Evolutionary conservation across 257 asterid genomes (phyloP).

Genomic region (Solanum rostratum): DNA sequence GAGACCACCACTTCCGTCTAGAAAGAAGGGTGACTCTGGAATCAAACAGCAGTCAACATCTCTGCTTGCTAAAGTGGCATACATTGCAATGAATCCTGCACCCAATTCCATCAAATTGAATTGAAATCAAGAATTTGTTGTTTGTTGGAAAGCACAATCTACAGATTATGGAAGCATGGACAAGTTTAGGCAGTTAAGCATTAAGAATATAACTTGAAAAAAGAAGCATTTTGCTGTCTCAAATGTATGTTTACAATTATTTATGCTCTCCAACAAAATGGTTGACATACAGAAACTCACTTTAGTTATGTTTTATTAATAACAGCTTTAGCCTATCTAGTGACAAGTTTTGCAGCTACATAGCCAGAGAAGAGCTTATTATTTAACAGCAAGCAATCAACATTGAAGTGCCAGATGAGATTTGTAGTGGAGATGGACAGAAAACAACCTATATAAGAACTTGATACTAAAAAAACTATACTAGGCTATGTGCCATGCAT

Average conservation of each 20-base stretch:
- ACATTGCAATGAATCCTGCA: conserved; percentile 90
- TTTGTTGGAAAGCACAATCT: not conserved
- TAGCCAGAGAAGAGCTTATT: not conserved
- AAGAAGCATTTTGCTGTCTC: not conserved
- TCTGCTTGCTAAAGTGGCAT: conserved; percentile 94
- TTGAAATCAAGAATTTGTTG: not conserved
- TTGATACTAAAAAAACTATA: not conserved
- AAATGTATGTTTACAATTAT: not conserved
- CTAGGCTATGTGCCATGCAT: not conserved
- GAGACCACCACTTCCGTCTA: conserved; percentile 81
- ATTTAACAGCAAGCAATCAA: not conserved
- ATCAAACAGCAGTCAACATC: conserved; percentile 95
- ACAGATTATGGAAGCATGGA: not conserved
- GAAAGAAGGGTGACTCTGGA: conserved; percentile 86
- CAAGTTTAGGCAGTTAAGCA: not conserved
- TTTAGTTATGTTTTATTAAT: not conserved
- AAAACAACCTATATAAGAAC: not conserved
- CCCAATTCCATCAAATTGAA: not conserved
- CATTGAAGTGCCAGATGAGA: not conserved
- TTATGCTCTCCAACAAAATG: not conserved
- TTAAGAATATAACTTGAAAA: not conserved
- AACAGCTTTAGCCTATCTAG: not conserved
- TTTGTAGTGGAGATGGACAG: not conserved
- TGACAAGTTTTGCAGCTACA: not conserved
- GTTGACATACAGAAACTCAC: not conserved